Evolutionary conservation across 2,329 filamentous ascomycete species (phyloP).

Genomic region (Aspergillus ochraceoroseus): DNA sequence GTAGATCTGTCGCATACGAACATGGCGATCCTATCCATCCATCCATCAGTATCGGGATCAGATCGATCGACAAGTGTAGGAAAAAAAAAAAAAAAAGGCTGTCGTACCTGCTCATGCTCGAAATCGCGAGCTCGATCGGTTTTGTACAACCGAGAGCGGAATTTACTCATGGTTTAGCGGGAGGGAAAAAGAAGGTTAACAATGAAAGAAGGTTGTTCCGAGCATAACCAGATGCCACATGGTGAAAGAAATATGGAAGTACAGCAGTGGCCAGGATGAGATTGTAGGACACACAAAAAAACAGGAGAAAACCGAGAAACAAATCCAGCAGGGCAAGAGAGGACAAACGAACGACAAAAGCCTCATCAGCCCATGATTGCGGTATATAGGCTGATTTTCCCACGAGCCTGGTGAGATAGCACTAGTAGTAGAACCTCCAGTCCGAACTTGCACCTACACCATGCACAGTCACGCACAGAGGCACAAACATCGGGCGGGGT

Average conservation of each 20-base stretch:
- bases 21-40: conserved; percentile 42
- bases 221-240: conserved; percentile 4
- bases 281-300: not conserved
- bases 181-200: not conserved
- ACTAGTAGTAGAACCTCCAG: too few species aligned
- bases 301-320: not conserved
- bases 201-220: conserved; percentile 7
- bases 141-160: conserved; percentile 39
- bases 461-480: too few species aligned
- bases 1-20: conserved; percentile 44
- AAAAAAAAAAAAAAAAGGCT: too few species aligned
- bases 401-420: too few species aligned
- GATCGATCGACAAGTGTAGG: too few species aligned
- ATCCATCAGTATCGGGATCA: too few species aligned
- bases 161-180: conserved; percentile 29
- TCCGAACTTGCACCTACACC: too few species aligned
- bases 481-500: too few species aligned
- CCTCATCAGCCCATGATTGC: too few species aligned
- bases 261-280: not conserved
- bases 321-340: too few species aligned
- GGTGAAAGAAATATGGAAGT: not conserved
- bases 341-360: too few species aligned
- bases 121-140: conserved; percentile 44
- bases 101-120: conserved; percentile 40
- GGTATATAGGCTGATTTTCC: too few species aligned